Base-by-base conservation (phyloP, 495 filamentous ascomycete species). In the Daldinia bambusicola region DNA sequence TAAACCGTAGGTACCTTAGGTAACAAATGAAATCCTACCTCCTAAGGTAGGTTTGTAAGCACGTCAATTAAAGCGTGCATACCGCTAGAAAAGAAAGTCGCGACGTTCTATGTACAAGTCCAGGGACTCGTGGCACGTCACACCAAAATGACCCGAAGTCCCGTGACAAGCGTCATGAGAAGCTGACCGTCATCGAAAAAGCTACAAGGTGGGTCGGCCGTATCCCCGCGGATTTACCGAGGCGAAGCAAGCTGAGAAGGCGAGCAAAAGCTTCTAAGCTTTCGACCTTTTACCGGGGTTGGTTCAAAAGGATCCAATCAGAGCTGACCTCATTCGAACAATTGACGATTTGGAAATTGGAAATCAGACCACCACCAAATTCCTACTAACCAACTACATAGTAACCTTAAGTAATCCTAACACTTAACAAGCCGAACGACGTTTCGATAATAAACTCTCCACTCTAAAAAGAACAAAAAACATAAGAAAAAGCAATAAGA, bases 291-390 rank as follows among this genome's bases (percentile, higher is more conserved):
- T 22, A 22, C 43, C 43, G 18, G 43, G 18, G 3, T 48, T 48
- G 43, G 1, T 48, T 7, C 20, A 52, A 26, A 26, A 26, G 3
- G 26, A 57, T 22, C 55, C 55, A 71, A 75, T 75, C 71, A 75
- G 36, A 60, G 41, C 73, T 79, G 77, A 78, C 74, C 77, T 78
- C 74, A 79, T 76, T 71, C 69, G 65, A 68, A 63, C 6, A 62
- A 72, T 62, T 64, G 61, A 26, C 26, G 26, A 26, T 26, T 26
- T 26, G 26, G 26, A 61, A 59, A 72, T 26, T 26, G 26, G 26
- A 61, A 59, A 72, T 71, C 69, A 67, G 67, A 76, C 71, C 68
- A 74, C 67, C 55, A 52, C 56, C 41, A 50, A 55, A 36, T 36
- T 10, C 34, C 6, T 10, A 36, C 34, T 6, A 36, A 36, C 6